These are phyloP conservation scores for Arachnopeziza araneosa DNA, from an alignment of 2,329 filamentous ascomycete species.

Conservation along the genomic window DNA sequence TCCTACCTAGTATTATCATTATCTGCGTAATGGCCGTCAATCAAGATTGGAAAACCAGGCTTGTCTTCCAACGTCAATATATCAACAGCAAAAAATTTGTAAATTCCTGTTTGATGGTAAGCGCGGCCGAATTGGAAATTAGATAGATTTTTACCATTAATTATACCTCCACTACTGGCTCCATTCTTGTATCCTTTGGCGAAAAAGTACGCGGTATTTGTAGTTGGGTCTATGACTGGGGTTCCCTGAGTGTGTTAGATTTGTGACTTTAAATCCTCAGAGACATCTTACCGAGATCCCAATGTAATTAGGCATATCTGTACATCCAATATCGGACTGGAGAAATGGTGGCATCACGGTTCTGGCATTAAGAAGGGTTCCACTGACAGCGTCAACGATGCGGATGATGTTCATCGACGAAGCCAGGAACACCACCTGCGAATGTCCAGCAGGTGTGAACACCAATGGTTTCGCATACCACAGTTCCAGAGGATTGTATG, in stretches of 20 bases:
- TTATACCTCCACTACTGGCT: constrained; percentile 21
- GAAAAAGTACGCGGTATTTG: constrained; percentile 34
- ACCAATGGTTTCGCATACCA: constrained; percentile 41
- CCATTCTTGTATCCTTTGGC: constrained; percentile 33
- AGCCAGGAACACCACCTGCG: constrained; percentile 35
- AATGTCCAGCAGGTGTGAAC: constrained; percentile 35
- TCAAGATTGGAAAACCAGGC: constrained; percentile 36
- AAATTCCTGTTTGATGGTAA: constrained; percentile 20
- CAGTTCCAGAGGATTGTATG: constrained; percentile 27
- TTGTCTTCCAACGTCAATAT: constrained; percentile 35
- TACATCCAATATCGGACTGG: constrained; percentile 29
- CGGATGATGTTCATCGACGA: constrained; percentile 37
- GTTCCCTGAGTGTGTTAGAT: constrained; percentile 23
- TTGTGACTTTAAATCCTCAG: background rate
- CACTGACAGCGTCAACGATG: constrained; percentile 37
- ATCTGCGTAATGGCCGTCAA: constrained; percentile 40
- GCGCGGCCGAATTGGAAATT: background rate
- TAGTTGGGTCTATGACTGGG: constrained; percentile 33
- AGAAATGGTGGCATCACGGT: constrained; percentile 37
- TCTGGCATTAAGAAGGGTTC: constrained; percentile 33
- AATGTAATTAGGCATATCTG: constrained; percentile 35
- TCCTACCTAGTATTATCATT: constrained; percentile 36
- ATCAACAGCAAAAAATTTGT: constrained; percentile 29
- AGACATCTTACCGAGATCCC: constrained; percentile 29
- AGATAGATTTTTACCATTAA: constrained; percentile 14